These are phyloP conservation scores for Brassica juncea DNA, from an alignment of 345 rosid genomes.

Conservation along the genomic window DNA sequence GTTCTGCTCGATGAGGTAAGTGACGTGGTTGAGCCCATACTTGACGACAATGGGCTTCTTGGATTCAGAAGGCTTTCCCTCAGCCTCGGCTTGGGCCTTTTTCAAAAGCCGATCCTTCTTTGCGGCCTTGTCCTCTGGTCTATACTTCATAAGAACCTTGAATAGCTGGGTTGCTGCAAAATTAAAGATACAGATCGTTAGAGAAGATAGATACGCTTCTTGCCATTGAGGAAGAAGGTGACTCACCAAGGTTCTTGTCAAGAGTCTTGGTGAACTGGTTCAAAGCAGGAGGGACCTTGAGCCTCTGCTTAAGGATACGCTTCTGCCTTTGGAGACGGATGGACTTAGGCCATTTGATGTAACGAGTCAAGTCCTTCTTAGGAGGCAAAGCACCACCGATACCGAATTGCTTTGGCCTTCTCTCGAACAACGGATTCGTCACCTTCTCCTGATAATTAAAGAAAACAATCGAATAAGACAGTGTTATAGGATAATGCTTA, in stretches of 20 bases:
- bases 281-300: slow-evolving; percentile 85
- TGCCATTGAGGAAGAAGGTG: neutral
- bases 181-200: neutral
- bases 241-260: slow-evolving; percentile 65
- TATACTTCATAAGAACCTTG: slow-evolving; percentile 60
- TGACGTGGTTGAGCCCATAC: slow-evolving; percentile 71
- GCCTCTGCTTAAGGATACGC: slow-evolving; percentile 72
- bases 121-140: slow-evolving; percentile 71
- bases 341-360: slow-evolving; percentile 70
- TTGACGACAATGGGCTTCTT: slow-evolving; percentile 71
- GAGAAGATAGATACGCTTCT: no score
- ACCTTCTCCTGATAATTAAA: slow-evolving; percentile 55
- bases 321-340: slow-evolving; percentile 76
- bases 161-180: slow-evolving; percentile 56
- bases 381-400: slow-evolving; percentile 93
- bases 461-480: neutral
- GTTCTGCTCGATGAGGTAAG: slow-evolving; percentile 79
- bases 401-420: slow-evolving; percentile 82
- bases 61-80: slow-evolving; percentile 59
- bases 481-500: neutral
- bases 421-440: slow-evolving; percentile 74
- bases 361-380: slow-evolving; percentile 74
- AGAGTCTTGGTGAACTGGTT: slow-evolving; percentile 91
- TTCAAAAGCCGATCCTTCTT: slow-evolving; percentile 67
- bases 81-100: slow-evolving; percentile 66